Evolutionary conservation across 116 monocot genomes (phyloP).

Genomic region (Trichopus zeylanicus): DNA sequence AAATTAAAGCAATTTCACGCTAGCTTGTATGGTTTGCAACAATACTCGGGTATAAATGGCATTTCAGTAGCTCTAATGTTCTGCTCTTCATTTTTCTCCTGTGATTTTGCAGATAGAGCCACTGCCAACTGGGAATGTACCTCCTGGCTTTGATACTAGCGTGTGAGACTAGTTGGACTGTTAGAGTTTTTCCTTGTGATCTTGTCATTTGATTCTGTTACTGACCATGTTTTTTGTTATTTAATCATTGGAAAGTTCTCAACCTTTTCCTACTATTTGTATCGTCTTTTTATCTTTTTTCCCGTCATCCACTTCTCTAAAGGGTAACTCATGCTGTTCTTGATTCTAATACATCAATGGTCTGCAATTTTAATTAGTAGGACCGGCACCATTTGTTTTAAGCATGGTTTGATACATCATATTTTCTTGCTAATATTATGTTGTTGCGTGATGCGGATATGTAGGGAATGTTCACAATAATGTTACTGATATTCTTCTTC

Average conservation of each 20-base stretch:
- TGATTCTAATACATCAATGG: neutral
- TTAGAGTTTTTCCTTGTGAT: no score
- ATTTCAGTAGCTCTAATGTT: neutral
- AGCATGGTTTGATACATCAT: no score
- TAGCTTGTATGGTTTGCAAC: neutral
- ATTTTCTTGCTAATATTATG: neutral
- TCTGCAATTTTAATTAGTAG: neutral
- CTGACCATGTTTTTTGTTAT: neutral
- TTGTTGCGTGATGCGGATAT: slow-evolving; percentile 36
- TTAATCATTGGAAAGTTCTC: neutral
- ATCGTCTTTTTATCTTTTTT: neutral
- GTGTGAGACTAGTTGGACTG: slow-evolving; percentile 51
- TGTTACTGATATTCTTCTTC: slow-evolving; percentile 75
- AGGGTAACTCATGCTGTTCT: neutral
- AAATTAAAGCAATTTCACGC: neutral
- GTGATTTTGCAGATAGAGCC: slow-evolving; percentile 85
- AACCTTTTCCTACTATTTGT: neutral
- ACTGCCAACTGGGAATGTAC: slow-evolving; percentile 78
- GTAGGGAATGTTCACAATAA: slow-evolving; percentile 84
- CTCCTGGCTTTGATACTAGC: slow-evolving; percentile 92
- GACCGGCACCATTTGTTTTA: neutral
- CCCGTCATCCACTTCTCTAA: neutral
- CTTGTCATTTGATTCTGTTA: neutral
- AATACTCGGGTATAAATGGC: neutral
- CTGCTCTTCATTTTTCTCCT: slow-evolving; percentile 25